Conservation (phyloP, 164 flowering plant genomes). For the Chimonanthus salicifolius region DNA sequence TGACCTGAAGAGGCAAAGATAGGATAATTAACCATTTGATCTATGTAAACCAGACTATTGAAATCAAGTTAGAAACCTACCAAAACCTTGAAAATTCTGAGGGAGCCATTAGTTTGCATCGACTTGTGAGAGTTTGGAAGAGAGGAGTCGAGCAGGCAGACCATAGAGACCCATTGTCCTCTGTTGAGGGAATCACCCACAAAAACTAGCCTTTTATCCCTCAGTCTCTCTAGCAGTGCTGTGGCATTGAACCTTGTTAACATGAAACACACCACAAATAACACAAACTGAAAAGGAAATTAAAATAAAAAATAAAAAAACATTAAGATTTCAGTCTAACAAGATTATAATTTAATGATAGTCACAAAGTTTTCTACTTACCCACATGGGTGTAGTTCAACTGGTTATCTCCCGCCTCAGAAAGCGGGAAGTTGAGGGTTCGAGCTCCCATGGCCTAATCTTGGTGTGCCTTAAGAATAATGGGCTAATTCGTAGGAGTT, state of each 20-base stretch:
- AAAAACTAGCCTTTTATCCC: conserved; percentile 72
- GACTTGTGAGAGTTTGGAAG: conserved; percentile 38
- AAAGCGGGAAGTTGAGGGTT: too few relatives aligned
- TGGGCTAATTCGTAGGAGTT: too few relatives aligned
- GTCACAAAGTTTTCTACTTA: too few relatives aligned
- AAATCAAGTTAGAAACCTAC: conserved; percentile 26
- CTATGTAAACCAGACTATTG: too few relatives aligned
- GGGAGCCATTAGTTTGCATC: conserved; percentile 49
- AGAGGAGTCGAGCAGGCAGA: conserved; percentile 53
- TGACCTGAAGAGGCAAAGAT: too few relatives aligned
- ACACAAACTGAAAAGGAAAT: conserved; percentile 13
- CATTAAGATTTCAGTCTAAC: too few relatives aligned
- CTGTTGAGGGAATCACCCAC: conserved; percentile 88
- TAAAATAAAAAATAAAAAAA: too few relatives aligned
- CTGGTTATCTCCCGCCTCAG: accelerated
- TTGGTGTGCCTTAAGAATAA: too few relatives aligned
- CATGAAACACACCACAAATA: conserved; percentile 20
- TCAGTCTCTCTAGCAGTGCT: conserved; percentile 62
- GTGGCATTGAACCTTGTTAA: conserved; percentile 80
- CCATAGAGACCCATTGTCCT: conserved; percentile 87
- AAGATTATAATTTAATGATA: too few relatives aligned
- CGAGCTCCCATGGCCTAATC: too few relatives aligned
- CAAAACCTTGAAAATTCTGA: conserved; percentile 50
- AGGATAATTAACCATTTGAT: too few relatives aligned
- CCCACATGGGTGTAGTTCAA: too few relatives aligned